These are phyloP conservation scores for Tolypocladium endophyticum DNA, from an alignment of 2,329 filamentous ascomycete genomes.

Conservation along the genomic window DNA sequence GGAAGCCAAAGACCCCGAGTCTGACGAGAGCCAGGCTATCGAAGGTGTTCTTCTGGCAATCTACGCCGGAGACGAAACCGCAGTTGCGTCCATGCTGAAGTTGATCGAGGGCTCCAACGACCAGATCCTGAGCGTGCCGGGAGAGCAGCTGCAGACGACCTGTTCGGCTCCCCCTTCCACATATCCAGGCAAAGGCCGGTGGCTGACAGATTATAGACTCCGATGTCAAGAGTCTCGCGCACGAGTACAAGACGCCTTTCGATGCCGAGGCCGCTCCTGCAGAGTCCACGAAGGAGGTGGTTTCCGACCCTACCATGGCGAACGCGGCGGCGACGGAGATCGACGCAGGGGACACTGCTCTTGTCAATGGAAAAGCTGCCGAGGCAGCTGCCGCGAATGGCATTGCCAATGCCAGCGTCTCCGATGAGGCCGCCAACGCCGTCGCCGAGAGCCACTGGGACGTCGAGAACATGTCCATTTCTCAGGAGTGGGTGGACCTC, in stretches of 20 bases:
- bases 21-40: constrained; percentile 69
- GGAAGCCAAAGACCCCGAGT: constrained; percentile 52
- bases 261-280: constrained; percentile 21
- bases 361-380: constrained; percentile 31
- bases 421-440: constrained; percentile 44
- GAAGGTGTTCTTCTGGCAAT: constrained; percentile 71
- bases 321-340: constrained; percentile 61
- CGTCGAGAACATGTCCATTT: constrained; percentile 28
- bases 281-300: constrained; percentile 20
- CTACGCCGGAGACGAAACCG: constrained; percentile 66
- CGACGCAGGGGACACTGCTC: constrained; percentile 31
- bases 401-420: constrained; percentile 39
- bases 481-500: constrained; percentile 60
- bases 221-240: constrained; percentile 31
- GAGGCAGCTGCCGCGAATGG: constrained; percentile 25
- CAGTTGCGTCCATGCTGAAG: constrained; percentile 66
- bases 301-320: constrained; percentile 55
- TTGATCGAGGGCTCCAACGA: constrained; percentile 65
- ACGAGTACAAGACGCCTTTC: constrained; percentile 39
- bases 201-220: constrained; percentile 20
- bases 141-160: constrained; percentile 55
- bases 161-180: constrained; percentile 44
- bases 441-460: constrained; percentile 62
- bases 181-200: background rate
- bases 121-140: constrained; percentile 51